Evolutionary conservation across 139 green algal species (phyloP), one percentile per base, ranked within the genome.

Genomic region (Coelastrella sp.): DNA sequence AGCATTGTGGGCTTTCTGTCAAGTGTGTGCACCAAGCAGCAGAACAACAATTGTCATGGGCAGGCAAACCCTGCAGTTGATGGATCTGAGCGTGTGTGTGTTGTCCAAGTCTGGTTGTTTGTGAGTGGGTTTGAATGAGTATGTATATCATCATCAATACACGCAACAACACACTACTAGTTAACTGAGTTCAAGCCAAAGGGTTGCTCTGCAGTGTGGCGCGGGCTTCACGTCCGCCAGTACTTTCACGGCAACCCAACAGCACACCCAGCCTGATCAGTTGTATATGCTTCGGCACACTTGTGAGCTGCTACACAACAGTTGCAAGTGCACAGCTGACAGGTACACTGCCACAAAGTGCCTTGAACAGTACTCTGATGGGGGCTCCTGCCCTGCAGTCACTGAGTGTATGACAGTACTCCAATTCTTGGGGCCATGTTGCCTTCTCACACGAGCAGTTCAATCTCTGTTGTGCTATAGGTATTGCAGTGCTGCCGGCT

Each of bases 401-500:
- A 47, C 32, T 47, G 32, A 47, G 0, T 47, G 32, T 47, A 1
- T 47, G 32, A 47, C 32, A 47, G 32, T 47, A 47, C 32, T 47
- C 32, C 32, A 47, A 47, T 47, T 47, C 32, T 47, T 47, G 32
- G 32, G 32, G 32, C 32, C 32, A 47, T 47, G 32, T 47, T 47
- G 32, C 32, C 32, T 47, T 47, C 32, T 47, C 32, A 47, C 32
- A 47, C 32, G 32, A 47, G 32, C 32, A 47, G 32, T 47, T 47
- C 32, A 47, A 47, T 71, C 61, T 76, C 4, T 73, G 78, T 8
- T 84, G 10, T 54, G 10, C 22, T 60, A 11, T 73, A 90, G 87
- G 90, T 78, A 54, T 92, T 22, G 89, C 86, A 61, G 92, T 83
- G 59, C 86, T 94, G 81, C 92, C 92, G n/a, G 65, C 79, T 66